Percentiles rank a stretch among this genome's conserved stretches.
Conservation (phyloP, 2,329 filamentous ascomycete genomes). For the Thermomyces lanuginosus region DNA sequence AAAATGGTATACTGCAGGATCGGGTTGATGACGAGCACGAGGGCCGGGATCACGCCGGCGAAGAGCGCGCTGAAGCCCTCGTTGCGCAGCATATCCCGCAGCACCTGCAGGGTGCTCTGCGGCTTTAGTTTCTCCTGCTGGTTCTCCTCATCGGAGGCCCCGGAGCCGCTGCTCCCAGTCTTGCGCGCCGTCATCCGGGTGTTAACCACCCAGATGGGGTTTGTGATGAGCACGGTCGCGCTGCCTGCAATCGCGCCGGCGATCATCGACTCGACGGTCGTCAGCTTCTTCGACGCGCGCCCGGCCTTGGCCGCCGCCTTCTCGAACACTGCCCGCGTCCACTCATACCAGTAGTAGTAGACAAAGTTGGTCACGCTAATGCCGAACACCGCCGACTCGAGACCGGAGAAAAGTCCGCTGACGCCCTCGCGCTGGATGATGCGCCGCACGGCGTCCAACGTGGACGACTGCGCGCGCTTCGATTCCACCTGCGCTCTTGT, state of each 20-base stretch:
- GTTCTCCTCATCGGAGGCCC: slow-evolving; percentile 29
- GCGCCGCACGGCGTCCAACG: slow-evolving; percentile 62
- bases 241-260: slow-evolving; percentile 86
- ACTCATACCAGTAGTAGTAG: slow-evolving; percentile 99
- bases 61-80: slow-evolving; percentile 80
- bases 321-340: slow-evolving; percentile 73
- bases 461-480: slow-evolving; percentile 72
- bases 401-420: slow-evolving; percentile 73
- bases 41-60: slow-evolving; percentile 75
- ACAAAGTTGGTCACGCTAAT: slow-evolving; percentile 99
- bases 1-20: slow-evolving; percentile 98
- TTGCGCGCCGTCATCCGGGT: slow-evolving; percentile 91
- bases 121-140: slow-evolving; percentile 34
- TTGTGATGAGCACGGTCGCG: slow-evolving; percentile 87
- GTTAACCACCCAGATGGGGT: slow-evolving; percentile 98
- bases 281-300: slow-evolving; percentile 63
- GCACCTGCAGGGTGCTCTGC: slow-evolving; percentile 63
- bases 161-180: too few species aligned
- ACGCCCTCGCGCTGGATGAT: slow-evolving; percentile 89
- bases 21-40: slow-evolving; percentile 92
- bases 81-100: slow-evolving; percentile 62
- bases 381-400: slow-evolving; percentile 88
- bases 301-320: slow-evolving; percentile 56
- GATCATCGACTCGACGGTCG: slow-evolving; percentile 84
- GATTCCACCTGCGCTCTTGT: slow-evolving; percentile 97